Conservation (phyloP, 148 eudicot genomes). For the Rhododendron simsii region DNA sequence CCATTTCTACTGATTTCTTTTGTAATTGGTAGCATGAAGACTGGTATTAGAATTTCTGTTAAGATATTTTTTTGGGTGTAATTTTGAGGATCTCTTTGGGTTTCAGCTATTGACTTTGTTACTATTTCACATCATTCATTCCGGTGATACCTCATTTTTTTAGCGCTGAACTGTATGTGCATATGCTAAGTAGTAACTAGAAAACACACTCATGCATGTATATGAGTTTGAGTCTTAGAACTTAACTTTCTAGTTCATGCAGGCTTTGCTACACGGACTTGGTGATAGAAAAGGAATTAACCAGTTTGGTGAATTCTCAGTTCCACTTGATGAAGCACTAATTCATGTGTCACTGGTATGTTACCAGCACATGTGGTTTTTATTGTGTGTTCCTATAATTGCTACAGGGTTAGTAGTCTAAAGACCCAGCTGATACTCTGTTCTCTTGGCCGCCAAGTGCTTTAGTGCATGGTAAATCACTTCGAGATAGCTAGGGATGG, state of each 20-base stretch:
- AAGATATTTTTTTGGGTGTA: background rate
- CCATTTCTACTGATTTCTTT: background rate
- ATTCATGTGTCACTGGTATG: slow-evolving; percentile 89
- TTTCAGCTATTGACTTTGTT: background rate
- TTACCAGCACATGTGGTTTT: background rate
- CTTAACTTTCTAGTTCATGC: slow-evolving; percentile 19
- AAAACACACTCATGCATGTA: background rate
- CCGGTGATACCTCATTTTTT: background rate
- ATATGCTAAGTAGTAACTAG: background rate
- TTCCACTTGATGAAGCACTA: slow-evolving; percentile 93
- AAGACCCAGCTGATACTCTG: background rate
- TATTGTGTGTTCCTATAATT: background rate
- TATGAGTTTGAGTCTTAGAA: background rate
- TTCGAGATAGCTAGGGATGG: background rate
- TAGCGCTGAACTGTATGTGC: background rate
- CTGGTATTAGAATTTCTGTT: background rate
- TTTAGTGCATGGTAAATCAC: background rate
- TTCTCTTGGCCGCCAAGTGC: background rate
- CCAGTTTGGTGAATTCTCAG: slow-evolving; percentile 89
- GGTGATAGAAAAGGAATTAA: slow-evolving; percentile 94
- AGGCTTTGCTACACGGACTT: slow-evolving; percentile 92
- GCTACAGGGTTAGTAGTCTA: too few relatives aligned
- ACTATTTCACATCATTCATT: background rate
- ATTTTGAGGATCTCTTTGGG: background rate
- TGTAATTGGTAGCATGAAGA: background rate